Base-by-base conservation (phyloP, 768 basidiomycete genomes). In the Tephrocybe rancida region DNA sequence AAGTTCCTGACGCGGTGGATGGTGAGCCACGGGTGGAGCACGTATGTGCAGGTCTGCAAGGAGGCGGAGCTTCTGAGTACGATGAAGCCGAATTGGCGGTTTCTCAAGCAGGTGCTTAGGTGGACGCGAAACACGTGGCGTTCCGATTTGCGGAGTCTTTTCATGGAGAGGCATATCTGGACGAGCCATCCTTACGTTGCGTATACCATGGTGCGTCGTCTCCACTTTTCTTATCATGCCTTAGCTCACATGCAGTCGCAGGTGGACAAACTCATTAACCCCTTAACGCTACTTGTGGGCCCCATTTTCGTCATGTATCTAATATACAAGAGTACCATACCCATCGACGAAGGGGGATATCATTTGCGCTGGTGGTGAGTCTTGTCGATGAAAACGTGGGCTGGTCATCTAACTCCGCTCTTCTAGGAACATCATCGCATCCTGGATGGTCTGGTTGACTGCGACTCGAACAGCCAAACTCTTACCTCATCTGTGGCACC, bases 91-190 rank as follows among this genome's bases (percentile, higher is more conserved):
- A 92, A 96, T 72, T 96, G 93, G 94, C 80, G 91, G 48, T 96
- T 96, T 75, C 73, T 95, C 70, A 94, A 95, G 73, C 95, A 96
- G 68, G 94, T 95, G 11, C 71, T 96, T 48, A 76, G 94, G 57
- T 95, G 93, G 94, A 96, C 93, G 14, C 74, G 94, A 57, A 96
- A 96, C 74, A 96, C 93, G 2, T 96, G 95, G 93, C 76, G 94
- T 47, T 90, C 88, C 1, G 94, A 96, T 78, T 64, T 95, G 59
- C 79, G 95, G 48, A 90, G 88, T 61, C 75, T 96, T 51, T 96
- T 95, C 69, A 95, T 82, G 76, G 93, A 96, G 65, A 71, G 94
- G 50, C 72, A 92, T 67, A 79, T 96, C 45, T 95, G 93, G 92
- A 91, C 89, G 2, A 67, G 83, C 38, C 91, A 95, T 75, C 94